Percentiles rank a stretch among this genome's conserved stretches.
phyloP scores from a whole-genome alignment of 2,329 filamentous ascomycete species.

The Sporothrix schenckii region DNA sequence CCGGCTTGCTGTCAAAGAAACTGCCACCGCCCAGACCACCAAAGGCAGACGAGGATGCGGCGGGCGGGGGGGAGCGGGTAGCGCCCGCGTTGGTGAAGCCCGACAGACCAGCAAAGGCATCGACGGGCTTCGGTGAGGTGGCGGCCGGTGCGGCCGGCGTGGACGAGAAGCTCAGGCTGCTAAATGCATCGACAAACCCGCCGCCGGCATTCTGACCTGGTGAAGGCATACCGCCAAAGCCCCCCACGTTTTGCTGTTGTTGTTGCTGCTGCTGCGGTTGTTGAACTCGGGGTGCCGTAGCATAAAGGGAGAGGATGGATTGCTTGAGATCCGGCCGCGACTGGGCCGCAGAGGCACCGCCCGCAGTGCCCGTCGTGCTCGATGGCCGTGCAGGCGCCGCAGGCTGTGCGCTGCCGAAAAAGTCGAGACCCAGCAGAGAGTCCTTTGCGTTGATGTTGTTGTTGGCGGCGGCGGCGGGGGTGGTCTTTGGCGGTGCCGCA shows the following conservation, averaged over 20 bases:
- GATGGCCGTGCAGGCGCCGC: slow-evolving; percentile 76
- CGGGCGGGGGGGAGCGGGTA: slow-evolving; percentile 37
- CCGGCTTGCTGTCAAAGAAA: slow-evolving; percentile 79
- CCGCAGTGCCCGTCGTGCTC: slow-evolving; percentile 69
- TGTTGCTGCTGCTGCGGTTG: slow-evolving; percentile 59
- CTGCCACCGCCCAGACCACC: slow-evolving; percentile 68
- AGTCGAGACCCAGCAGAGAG: slow-evolving; percentile 88
- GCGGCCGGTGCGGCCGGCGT: slow-evolving; percentile 41
- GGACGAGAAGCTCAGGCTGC: slow-evolving; percentile 51
- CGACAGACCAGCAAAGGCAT: slow-evolving; percentile 34
- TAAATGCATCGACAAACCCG: slow-evolving; percentile 39
- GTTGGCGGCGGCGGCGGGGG: slow-evolving; percentile 38
- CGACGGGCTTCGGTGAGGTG: slow-evolving; percentile 37
- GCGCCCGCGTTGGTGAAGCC: slow-evolving; percentile 38
- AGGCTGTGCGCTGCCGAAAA: slow-evolving; percentile 76
- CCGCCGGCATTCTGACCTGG: slow-evolving; percentile 45
- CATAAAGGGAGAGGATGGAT: slow-evolving; percentile 94
- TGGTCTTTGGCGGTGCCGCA: slow-evolving; percentile 67
- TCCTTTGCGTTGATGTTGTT: slow-evolving; percentile 74
- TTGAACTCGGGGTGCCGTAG: slow-evolving; percentile 78
- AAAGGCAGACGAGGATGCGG: slow-evolving; percentile 50
- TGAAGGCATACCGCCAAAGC: slow-evolving; percentile 65
- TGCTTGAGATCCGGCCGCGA: slow-evolving; percentile 94
- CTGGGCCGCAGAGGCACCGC: slow-evolving; percentile 59
- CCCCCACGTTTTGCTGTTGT: slow-evolving; percentile 57